phyloP scores from a whole-genome alignment of 208 protist genomes.

The Wallacemonas sp. region DNA sequence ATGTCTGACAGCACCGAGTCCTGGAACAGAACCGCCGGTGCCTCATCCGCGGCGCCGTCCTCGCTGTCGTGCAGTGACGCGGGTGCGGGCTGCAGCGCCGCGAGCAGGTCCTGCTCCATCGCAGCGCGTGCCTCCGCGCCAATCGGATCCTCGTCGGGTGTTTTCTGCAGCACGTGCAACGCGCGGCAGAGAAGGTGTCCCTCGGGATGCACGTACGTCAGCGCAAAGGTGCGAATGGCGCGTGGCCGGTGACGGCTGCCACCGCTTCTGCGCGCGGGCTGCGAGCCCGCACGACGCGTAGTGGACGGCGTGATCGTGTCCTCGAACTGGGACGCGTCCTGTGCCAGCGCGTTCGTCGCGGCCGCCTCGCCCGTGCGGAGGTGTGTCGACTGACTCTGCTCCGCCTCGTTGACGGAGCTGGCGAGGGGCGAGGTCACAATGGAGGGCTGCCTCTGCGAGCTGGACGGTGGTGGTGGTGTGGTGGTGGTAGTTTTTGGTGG shows the following conservation, averaged over 20 bases:
- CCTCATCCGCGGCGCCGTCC: too few relatives aligned
- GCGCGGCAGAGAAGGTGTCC: conserved; percentile 70
- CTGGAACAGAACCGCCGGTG: conserved; percentile 14
- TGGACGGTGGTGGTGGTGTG: too few relatives aligned
- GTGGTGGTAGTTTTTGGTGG: too few relatives aligned
- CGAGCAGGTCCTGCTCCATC: conserved; percentile 43
- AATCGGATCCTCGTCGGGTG: conserved; percentile 19
- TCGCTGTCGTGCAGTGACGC: too few relatives aligned
- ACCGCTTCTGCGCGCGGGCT: too few relatives aligned
- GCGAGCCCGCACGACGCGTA: too few relatives aligned
- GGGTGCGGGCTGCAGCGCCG: conserved; percentile 27
- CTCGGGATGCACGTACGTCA: conserved; percentile 61
- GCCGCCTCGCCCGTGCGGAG: too few relatives aligned
- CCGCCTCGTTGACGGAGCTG: not conserved
- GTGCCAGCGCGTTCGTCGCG: too few relatives aligned
- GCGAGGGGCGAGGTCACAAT: not conserved
- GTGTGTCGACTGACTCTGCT: not conserved
- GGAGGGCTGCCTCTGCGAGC: not conserved
- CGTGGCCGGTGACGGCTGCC: conserved; percentile 9
- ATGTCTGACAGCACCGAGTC: conserved; percentile 4
- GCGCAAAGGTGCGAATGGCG: conserved; percentile 32
- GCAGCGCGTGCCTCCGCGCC: conserved; percentile 34
- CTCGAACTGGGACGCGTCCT: too few relatives aligned
- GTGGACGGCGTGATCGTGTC: too few relatives aligned
- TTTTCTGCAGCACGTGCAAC: conserved; percentile 32